phyloP scores from a whole-genome alignment of 2,329 filamentous ascomycete species.

The Beauveria sp. region DNA sequence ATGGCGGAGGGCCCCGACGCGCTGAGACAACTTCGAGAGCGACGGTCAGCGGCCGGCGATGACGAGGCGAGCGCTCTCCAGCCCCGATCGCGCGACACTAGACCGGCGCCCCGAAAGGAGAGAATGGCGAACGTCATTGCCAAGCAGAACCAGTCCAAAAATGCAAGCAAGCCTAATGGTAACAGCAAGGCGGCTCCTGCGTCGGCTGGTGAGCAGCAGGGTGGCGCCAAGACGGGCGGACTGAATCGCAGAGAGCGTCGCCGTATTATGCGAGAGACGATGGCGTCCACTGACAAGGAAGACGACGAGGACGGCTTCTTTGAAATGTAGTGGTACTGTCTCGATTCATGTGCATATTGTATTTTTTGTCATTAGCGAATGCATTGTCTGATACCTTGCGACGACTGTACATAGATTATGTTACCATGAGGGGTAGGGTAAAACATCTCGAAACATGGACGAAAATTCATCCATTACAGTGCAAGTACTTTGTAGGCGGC shows the following conservation, averaged over 20 bases:
- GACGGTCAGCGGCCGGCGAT: slow-evolving; percentile 24
- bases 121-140: slow-evolving; percentile 10
- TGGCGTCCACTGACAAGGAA: slow-evolving; percentile 29
- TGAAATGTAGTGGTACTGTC: slow-evolving; percentile 24
- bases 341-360: neutral
- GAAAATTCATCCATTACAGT: neutral
- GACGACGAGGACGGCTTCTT: slow-evolving; percentile 51
- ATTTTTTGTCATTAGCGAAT: slow-evolving; percentile 8
- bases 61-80: neutral
- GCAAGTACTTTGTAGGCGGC: too few relatives aligned
- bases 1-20: slow-evolving; percentile 48
- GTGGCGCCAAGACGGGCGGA: slow-evolving; percentile 17
- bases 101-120: neutral
- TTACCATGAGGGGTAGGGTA: neutral
- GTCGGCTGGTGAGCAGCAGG: slow-evolving; percentile 15
- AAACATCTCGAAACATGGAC: neutral
- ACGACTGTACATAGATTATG: neutral
- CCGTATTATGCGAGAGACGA: slow-evolving; percentile 26
- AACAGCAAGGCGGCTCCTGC: slow-evolving; percentile 14
- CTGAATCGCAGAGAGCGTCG: slow-evolving; percentile 30
- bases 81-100: neutral
- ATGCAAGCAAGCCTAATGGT: slow-evolving; percentile 19
- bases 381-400: neutral
- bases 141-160: slow-evolving; percentile 16
- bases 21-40: slow-evolving; percentile 49